These are phyloP conservation scores for Saturnispora silvae DNA, from an alignment of 805 yeast species.

Conservation along the genomic window DNA sequence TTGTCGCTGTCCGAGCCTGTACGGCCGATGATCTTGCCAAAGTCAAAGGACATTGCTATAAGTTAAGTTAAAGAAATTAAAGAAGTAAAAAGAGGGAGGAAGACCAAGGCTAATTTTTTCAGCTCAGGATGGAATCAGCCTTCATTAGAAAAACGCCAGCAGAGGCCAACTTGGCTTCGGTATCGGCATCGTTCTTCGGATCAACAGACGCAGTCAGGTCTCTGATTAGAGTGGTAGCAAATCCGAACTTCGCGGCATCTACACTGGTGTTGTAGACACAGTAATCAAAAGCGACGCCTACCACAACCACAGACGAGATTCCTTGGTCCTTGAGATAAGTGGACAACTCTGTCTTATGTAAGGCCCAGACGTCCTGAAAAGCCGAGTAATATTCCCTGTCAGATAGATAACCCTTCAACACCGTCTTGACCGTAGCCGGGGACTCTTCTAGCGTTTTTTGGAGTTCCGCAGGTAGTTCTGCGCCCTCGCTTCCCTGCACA, in stretches of 20 bases:
- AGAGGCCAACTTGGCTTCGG: too few relatives aligned
- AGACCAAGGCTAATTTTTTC: slow-evolving; percentile 17
- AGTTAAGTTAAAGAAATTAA: background rate
- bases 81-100: background rate
- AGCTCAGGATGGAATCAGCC: too few relatives aligned
- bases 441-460: slow-evolving; percentile 22
- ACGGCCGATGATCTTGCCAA: slow-evolving; percentile 24
- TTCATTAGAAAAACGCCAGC: too few relatives aligned
- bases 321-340: slow-evolving; percentile 32
- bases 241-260: slow-evolving; percentile 56
- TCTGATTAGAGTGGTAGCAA: slow-evolving; percentile 47
- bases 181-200: slow-evolving; percentile 28
- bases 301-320: slow-evolving; percentile 56
- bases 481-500: slow-evolving; percentile 60
- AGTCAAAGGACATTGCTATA: slow-evolving; percentile 17
- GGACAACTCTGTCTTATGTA: slow-evolving; percentile 58
- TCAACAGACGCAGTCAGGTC: slow-evolving; percentile 48
- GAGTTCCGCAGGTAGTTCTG: slow-evolving; percentile 47
- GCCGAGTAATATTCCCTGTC: slow-evolving; percentile 86
- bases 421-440: slow-evolving; percentile 27
- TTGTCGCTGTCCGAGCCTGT: slow-evolving; percentile 17
- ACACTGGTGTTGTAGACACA: slow-evolving; percentile 74
- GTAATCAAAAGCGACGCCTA: slow-evolving; percentile 79
- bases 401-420: slow-evolving; percentile 59
- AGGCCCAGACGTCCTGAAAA: slow-evolving; percentile 68